Conservation (phyloP, 176 grass and related monocot genomes). For the Pontederia crassipes region DNA sequence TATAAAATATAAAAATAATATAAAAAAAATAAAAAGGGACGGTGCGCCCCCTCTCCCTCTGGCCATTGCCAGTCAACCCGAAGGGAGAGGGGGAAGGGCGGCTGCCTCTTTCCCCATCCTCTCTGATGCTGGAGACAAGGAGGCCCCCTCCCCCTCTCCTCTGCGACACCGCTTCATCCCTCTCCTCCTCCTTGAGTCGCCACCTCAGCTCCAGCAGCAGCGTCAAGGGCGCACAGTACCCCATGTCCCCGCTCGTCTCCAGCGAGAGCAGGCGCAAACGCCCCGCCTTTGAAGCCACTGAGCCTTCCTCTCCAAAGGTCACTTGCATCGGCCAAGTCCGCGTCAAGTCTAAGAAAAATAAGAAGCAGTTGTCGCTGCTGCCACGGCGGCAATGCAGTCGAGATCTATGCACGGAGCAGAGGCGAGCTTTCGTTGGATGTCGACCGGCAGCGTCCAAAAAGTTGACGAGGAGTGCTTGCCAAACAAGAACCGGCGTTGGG, state of each 20-base stretch:
- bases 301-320: conserved; percentile 13
- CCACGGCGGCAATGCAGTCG: conserved; percentile 32
- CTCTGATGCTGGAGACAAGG: too few species aligned
- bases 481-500: conserved; percentile 76
- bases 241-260: conserved; percentile 64
- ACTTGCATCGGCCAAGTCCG: conserved; percentile 14
- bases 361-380: conserved; percentile 50
- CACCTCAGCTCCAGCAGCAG: conserved; percentile 68
- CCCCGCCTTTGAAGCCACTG: conserved; percentile 6
- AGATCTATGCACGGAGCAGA: conserved; percentile 58
- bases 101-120: too few species aligned
- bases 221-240: conserved; percentile 82
- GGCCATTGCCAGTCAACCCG: too few species aligned
- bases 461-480: conserved; percentile 30
- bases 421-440: conserved; percentile 55
- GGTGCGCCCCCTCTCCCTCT: too few species aligned
- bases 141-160: too few species aligned
- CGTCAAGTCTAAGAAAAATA: conserved; percentile 27
- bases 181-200: conserved; percentile 63
- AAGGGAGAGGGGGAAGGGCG: too few species aligned
- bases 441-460: conserved; percentile 20
- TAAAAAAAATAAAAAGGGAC: too few species aligned
- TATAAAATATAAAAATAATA: too few species aligned
- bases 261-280: conserved; percentile 24
- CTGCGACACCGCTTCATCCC: conserved; percentile 14